phyloP scores from a whole-genome alignment of 176 grass and related monocot species.

The Bothriochloa decipiens region DNA sequence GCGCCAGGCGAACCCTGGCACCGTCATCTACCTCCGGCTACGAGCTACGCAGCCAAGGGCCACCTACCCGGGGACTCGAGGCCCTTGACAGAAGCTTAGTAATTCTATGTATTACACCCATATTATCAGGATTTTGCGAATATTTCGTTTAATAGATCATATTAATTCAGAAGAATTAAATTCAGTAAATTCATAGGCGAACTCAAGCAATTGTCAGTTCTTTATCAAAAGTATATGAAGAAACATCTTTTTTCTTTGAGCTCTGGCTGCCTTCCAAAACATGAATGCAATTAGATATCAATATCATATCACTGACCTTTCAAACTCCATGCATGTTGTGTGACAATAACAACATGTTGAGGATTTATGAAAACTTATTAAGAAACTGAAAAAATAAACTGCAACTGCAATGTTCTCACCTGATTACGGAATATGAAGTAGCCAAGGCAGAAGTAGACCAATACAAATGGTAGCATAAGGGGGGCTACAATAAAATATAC shows the following conservation, averaged over 20 bases:
- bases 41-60: too few species aligned
- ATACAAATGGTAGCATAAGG: slow-evolving; percentile 87
- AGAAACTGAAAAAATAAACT: slow-evolving; percentile 26
- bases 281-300: background rate
- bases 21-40: too few species aligned
- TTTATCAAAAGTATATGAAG: background rate
- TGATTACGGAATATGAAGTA: slow-evolving; percentile 94
- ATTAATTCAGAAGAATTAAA: background rate
- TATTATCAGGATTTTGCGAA: background rate
- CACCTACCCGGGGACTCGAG: too few species aligned
- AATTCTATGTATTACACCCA: background rate
- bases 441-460: slow-evolving; percentile 90
- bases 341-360: background rate
- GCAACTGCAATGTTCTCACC: slow-evolving; percentile 55
- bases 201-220: background rate
- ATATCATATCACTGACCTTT: background rate
- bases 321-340: background rate
- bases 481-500: slow-evolving; percentile 88
- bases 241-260: background rate
- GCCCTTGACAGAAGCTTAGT: slow-evolving; percentile 12
- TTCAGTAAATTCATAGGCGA: background rate
- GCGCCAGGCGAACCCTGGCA: too few species aligned
- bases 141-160: background rate
- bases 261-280: background rate
- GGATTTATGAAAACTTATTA: background rate